These are phyloP conservation scores for Saccharomyces mikatae DNA, from an alignment of 805 yeast species.

Conservation along the genomic window DNA sequence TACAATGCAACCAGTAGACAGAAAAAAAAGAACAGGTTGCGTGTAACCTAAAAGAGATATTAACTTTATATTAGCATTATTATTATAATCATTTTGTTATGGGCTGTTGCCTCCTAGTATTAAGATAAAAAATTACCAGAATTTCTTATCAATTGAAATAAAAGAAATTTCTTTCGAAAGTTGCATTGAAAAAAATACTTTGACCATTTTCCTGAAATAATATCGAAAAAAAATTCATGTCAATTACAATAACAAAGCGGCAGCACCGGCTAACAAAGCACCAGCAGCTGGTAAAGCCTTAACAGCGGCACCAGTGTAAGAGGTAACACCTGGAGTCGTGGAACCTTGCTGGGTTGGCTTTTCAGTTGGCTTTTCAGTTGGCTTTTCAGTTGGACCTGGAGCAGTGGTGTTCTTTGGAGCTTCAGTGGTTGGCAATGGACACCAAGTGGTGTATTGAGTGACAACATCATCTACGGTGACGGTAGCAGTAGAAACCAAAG, in stretches of 20 bases:
- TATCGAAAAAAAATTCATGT: conserved; percentile 4
- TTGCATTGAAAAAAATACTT: not conserved
- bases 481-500: conserved; percentile 17
- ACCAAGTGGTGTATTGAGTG: conserved; percentile 27
- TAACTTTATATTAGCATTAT: not conserved
- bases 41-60: not conserved
- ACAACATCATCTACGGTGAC: conserved; percentile 22
- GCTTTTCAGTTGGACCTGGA: conserved; percentile 20
- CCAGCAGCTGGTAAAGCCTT: conserved; percentile 41
- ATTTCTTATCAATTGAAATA: not conserved
- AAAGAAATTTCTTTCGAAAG: not conserved
- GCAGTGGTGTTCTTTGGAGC: conserved; percentile 11
- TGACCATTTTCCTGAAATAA: conserved; percentile 1
- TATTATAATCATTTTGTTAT: not conserved
- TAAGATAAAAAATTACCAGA: not conserved
- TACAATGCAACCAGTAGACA: not conserved
- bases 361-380: conserved; percentile 1
- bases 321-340: conserved; percentile 17
- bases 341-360: conserved; percentile 11
- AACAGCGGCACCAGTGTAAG: conserved; percentile 39
- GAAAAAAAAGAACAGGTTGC: not conserved
- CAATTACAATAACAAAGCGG: conserved; percentile 40
- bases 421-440: conserved; percentile 27
- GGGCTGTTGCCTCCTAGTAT: not conserved
- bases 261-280: conserved; percentile 42